phyloP scores from a whole-genome alignment of 2,329 filamentous ascomycete species.

The Colletotrichum eleusines region DNA sequence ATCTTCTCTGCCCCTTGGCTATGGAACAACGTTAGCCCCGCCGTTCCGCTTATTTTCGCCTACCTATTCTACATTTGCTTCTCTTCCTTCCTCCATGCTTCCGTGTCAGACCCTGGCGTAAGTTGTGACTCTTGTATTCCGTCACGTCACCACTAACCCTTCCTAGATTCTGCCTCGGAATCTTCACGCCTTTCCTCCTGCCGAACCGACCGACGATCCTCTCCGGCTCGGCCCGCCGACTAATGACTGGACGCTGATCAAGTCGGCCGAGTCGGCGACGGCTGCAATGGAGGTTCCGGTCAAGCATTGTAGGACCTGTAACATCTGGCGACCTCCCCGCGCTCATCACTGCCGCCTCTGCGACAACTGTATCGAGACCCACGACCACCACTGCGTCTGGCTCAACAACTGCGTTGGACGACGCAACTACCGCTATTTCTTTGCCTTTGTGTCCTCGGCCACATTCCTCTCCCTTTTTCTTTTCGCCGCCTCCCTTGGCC shows the following conservation, averaged over 20 bases:
- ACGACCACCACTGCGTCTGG: slow-evolving; percentile 99
- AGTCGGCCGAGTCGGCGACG: slow-evolving; percentile 78
- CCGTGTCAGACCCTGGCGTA: slow-evolving; percentile 91
- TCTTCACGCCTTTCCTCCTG: slow-evolving; percentile 86
- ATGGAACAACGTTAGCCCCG: slow-evolving; percentile 88
- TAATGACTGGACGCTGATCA: slow-evolving; percentile 94
- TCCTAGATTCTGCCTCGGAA: slow-evolving; percentile 89
- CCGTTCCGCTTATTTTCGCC: slow-evolving; percentile 88
- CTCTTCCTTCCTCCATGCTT: slow-evolving; percentile 94
- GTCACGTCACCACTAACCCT: background rate
- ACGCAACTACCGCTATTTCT: slow-evolving; percentile 98
- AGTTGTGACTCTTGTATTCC: slow-evolving; percentile 55
- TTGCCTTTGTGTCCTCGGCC: slow-evolving; percentile 86
- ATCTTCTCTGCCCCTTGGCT: slow-evolving; percentile 85
- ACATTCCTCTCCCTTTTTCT: slow-evolving; percentile 83
- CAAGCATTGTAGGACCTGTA: slow-evolving; percentile 98
- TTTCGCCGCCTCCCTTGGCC: slow-evolving; percentile 81
- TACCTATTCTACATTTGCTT: slow-evolving; percentile 93
- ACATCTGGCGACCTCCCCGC: slow-evolving; percentile 95
- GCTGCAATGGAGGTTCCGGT: slow-evolving; percentile 98
- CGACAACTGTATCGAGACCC: slow-evolving; percentile 96
- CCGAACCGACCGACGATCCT: slow-evolving; percentile 82
- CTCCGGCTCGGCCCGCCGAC: slow-evolving; percentile 84
- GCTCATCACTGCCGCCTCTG: slow-evolving; percentile 97
- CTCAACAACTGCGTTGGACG: slow-evolving; percentile 98